Evolutionary conservation across 208 protist species (phyloP).

Genomic region (Leishmania lainsoni): DNA sequence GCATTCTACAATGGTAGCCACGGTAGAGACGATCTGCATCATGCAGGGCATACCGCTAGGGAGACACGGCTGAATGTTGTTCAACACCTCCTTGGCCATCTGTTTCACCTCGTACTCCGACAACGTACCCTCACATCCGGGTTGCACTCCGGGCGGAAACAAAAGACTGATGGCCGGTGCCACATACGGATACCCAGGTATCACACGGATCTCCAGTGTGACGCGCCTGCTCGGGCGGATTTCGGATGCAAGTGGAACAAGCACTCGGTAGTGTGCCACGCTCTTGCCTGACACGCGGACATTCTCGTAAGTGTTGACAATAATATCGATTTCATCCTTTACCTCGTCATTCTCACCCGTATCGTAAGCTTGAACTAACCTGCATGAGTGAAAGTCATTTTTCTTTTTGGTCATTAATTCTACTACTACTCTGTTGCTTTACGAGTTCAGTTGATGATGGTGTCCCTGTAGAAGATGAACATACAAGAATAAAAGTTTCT

Average conservation of each 20-base stretch:
- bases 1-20: constrained; percentile 43
- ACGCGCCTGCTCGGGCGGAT: constrained; percentile 40
- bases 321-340: constrained; percentile 69
- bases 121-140: constrained; percentile 30
- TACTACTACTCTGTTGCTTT: neutral
- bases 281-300: constrained; percentile 48
- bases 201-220: constrained; percentile 55
- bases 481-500: neutral
- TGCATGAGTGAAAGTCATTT: constrained; percentile 30
- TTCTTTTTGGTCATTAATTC: constrained; percentile 37
- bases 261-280: constrained; percentile 47
- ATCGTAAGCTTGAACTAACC: constrained; percentile 53
- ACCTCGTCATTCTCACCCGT: constrained; percentile 55
- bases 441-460: neutral
- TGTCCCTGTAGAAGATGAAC: neutral
- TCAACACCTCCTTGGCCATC: constrained; percentile 51
- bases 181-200: constrained; percentile 73
- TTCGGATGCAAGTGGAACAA: constrained; percentile 49
- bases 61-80: constrained; percentile 62
- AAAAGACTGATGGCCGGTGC: constrained; percentile 50
- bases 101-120: constrained; percentile 43
- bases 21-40: constrained; percentile 74
- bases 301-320: constrained; percentile 66
- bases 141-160: constrained; percentile 39
- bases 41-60: constrained; percentile 58